Conservation (phyloP, 139 green algal species). For the Nannochloris sp. region DNA sequence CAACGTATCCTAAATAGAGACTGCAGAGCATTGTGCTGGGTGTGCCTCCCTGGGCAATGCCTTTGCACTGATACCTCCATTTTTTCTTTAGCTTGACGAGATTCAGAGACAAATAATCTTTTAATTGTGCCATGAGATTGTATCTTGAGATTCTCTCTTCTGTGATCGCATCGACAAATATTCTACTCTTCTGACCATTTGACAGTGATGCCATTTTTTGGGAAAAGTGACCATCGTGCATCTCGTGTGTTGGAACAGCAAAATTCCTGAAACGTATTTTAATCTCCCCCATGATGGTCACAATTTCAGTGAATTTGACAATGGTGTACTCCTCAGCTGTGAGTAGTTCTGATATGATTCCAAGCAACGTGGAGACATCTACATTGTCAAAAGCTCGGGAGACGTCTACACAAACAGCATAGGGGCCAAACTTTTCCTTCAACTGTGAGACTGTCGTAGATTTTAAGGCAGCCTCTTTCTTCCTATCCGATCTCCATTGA, state of each 20-base stretch:
- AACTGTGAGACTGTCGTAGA: not conserved
- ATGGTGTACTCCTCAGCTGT: constrained; percentile 38
- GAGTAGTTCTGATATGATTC: constrained; percentile 43
- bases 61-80: constrained; percentile 58
- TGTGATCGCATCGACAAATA: constrained; percentile 28
- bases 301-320: constrained; percentile 44
- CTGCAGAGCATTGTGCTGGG: constrained; percentile 78
- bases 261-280: constrained; percentile 15
- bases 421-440: constrained; percentile 19
- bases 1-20: constrained; percentile 81
- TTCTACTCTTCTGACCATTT: constrained; percentile 10
- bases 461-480: constrained; percentile 1
- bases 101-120: constrained; percentile 60
- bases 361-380: constrained; percentile 33
- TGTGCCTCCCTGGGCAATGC: constrained; percentile 75
- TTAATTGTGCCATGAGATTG: constrained; percentile 41
- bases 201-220: constrained; percentile 11
- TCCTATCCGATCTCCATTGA: constrained; percentile 21
- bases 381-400: constrained; percentile 72
- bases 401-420: constrained; percentile 66
- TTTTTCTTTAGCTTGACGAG: constrained; percentile 50
- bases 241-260: constrained; percentile 9
- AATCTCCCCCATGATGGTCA: constrained; percentile 34
- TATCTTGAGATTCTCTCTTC: constrained; percentile 26
- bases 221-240: constrained; percentile 1